These are phyloP conservation scores for Botrytis medusae DNA, from an alignment of 2,329 filamentous ascomycete species.

Conservation along the genomic window DNA sequence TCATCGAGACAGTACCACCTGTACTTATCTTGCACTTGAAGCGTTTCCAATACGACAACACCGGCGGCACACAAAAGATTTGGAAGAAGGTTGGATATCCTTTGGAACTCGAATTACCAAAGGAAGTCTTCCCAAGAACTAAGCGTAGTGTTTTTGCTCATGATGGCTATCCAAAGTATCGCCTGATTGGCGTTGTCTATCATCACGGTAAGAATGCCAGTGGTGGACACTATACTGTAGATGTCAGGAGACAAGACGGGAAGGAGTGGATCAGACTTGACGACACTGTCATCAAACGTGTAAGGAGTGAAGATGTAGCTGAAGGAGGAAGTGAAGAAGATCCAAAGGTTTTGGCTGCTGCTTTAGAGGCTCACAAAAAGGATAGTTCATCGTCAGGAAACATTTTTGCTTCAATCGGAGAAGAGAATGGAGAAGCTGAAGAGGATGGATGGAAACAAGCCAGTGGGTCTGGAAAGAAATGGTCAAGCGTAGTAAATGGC, in stretches of 20 bases:
- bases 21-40: constrained; percentile 95
- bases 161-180: constrained; percentile 76
- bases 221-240: constrained; percentile 96
- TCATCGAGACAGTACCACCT: constrained; percentile 87
- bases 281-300: constrained; percentile 83
- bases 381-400: constrained; percentile 57
- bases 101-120: constrained; percentile 88
- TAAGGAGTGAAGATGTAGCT: constrained; percentile 85
- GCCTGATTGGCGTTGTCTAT: constrained; percentile 87
- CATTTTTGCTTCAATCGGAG: constrained; percentile 66
- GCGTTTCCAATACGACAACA: constrained; percentile 92
- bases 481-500: constrained; percentile 69
- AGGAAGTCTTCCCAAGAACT: constrained; percentile 79
- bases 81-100: constrained; percentile 98
- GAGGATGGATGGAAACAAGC: constrained; percentile 85
- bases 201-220: constrained; percentile 97
- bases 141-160: constrained; percentile 64
- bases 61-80: constrained; percentile 89
- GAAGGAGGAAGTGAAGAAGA: constrained; percentile 81
- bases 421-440: constrained; percentile 66
- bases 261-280: constrained; percentile 95
- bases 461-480: constrained; percentile 70
- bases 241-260: constrained; percentile 91
- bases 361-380: constrained; percentile 66
- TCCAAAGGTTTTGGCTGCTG: constrained; percentile 63